Conservation (phyloP, 768 basidiomycete species). For the Mycena galopus region DNA sequence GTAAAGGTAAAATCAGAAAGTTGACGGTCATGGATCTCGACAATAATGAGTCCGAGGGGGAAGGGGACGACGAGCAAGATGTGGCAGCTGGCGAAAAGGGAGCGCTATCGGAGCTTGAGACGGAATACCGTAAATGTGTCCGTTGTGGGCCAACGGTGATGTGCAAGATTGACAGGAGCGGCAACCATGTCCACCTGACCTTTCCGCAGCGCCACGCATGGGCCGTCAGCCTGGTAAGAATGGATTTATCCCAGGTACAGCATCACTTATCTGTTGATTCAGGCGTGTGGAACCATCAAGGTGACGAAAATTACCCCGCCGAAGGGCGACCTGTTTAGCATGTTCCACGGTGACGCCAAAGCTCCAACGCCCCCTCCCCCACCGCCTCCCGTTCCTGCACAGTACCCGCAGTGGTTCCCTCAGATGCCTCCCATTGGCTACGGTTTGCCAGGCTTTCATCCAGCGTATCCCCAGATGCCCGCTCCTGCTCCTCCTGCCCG, state of each 20-base stretch:
- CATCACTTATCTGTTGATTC: not conserved
- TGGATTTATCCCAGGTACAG: not conserved
- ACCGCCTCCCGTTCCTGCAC: not conserved
- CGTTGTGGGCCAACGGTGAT: not conserved
- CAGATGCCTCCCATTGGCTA: not conserved
- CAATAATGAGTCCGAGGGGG: no score
- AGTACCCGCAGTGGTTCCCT: not conserved
- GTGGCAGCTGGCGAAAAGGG: not conserved
- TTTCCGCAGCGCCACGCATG: not conserved
- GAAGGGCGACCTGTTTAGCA: not conserved
- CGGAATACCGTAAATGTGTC: not conserved
- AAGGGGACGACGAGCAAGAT: not conserved
- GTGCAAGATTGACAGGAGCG: not conserved
- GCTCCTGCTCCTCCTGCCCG: not conserved
- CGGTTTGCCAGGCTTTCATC: not conserved
- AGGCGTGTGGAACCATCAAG: not conserved
- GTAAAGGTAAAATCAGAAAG: not conserved
- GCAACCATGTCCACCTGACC: not conserved
- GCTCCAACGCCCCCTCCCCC: not conserved
- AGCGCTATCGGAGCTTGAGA: not conserved
- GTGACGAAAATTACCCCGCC: not conserved
- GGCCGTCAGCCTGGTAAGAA: not conserved
- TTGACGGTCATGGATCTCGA: not conserved
- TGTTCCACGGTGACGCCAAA: not conserved
- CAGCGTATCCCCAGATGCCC: not conserved